These are phyloP conservation scores for Cenchrus purpureus DNA, from an alignment of 176 grass and related monocot species.

Conservation along the genomic window DNA sequence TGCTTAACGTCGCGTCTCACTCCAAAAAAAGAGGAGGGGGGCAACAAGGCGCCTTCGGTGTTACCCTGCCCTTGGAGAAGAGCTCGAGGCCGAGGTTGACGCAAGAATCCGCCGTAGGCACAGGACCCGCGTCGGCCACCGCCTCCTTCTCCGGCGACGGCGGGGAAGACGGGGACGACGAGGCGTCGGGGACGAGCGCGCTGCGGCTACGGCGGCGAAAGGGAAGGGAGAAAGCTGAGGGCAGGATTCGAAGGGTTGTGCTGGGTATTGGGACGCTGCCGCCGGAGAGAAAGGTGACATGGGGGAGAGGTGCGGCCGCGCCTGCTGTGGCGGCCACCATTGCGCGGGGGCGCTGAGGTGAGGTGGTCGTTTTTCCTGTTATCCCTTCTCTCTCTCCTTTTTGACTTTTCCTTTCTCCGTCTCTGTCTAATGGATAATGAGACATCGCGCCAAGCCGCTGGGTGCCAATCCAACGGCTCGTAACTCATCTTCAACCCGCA, in stretches of 20 bases:
- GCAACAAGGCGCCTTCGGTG: not conserved
- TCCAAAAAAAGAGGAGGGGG: not conserved
- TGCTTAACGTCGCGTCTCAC: not conserved
- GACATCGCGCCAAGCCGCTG: not conserved
- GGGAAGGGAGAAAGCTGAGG: not conserved
- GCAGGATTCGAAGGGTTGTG: slow-evolving; percentile 3
- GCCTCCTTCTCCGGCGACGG: slow-evolving; percentile 52
- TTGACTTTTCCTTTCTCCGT: not conserved
- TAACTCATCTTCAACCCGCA: not conserved
- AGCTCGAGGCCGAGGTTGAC: slow-evolving; percentile 79
- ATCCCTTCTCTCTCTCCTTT: slow-evolving; percentile 18
- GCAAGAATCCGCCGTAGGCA: slow-evolving; percentile 76
- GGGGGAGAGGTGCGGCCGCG: slow-evolving; percentile 27
- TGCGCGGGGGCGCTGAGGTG: not conserved
- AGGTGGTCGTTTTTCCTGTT: slow-evolving; percentile 44
- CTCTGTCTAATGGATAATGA: not conserved
- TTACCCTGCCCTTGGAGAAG: slow-evolving; percentile 95
- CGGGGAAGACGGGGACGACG: slow-evolving; percentile 56
- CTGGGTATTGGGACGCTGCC: not conserved
- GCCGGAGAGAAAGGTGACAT: not conserved
- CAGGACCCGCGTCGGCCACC: slow-evolving; percentile 2
- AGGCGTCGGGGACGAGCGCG: slow-evolving; percentile 43
- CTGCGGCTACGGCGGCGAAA: slow-evolving; percentile 10
- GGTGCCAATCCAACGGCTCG: not conserved
- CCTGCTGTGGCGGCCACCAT: slow-evolving; percentile 40